A percentile compares a stretch with the other conserved stretches of the same genome.
phyloP scores from a whole-genome alignment of 2,329 filamentous ascomycete species.

The Alternaria triticina region DNA sequence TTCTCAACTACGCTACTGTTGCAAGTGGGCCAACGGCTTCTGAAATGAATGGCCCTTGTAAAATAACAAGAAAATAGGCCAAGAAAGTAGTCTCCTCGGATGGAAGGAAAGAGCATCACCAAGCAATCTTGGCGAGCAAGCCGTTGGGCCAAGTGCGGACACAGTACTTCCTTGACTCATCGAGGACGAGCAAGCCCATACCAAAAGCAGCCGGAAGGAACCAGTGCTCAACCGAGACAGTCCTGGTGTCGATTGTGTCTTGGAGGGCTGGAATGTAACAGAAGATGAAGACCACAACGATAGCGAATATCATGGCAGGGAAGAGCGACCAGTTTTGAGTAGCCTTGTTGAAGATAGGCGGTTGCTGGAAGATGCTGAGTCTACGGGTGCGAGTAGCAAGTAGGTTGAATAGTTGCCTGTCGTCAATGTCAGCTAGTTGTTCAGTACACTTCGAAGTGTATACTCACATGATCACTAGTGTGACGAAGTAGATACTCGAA shows the following conservation, averaged over 20 bases:
- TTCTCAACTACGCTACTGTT: background rate
- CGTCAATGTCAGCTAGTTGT: constrained; percentile 8
- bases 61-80: background rate
- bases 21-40: background rate
- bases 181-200: constrained; percentile 66
- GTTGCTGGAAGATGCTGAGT: constrained; percentile 73
- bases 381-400: constrained; percentile 69
- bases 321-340: constrained; percentile 75
- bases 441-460: background rate
- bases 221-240: constrained; percentile 75
- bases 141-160: constrained; percentile 67
- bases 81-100: background rate
- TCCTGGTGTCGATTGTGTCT: constrained; percentile 63
- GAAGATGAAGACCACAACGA: constrained; percentile 71
- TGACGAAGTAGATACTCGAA: constrained; percentile 80
- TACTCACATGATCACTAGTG: constrained; percentile 75
- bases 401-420: constrained; percentile 76
- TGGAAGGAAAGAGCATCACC: constrained; percentile 53
- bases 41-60: background rate
- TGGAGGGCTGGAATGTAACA: constrained; percentile 72
- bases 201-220: constrained; percentile 79
- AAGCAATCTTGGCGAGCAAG: constrained; percentile 66
- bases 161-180: constrained; percentile 70
- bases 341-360: constrained; percentile 66
- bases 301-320: constrained; percentile 71